A percentile compares a stretch with the other conserved stretches of the same genome.
phyloP scores from a whole-genome alignment of 129 eudicot species.

The Cynara cardunculus region DNA sequence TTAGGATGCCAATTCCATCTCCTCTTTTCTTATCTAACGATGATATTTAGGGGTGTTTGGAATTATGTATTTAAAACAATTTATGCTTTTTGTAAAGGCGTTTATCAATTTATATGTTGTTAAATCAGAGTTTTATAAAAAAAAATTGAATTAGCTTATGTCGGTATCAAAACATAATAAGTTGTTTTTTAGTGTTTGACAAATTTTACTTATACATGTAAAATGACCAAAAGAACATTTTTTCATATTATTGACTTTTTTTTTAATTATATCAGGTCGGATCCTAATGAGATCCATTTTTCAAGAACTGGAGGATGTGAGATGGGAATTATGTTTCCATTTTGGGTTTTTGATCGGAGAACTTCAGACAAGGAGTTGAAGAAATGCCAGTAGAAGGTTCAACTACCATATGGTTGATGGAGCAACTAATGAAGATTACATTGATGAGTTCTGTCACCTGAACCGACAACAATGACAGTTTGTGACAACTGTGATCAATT shows the following conservation, averaged over 20 bases:
- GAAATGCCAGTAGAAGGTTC: constrained; percentile 70
- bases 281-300: constrained; percentile 50
- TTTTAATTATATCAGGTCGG: no score
- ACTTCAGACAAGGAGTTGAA: constrained; percentile 41
- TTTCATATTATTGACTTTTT: no score
- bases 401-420: constrained; percentile 45
- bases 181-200: no score
- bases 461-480: constrained; percentile 38
- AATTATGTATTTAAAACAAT: no score
- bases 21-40: neutral
- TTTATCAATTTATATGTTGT: no score
- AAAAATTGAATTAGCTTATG: no score
- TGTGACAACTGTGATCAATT: constrained; percentile 44
- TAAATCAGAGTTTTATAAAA: no score
- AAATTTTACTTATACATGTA: no score
- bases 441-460: constrained; percentile 56
- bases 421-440: constrained; percentile 59
- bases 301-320: constrained; percentile 43
- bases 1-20: neutral
- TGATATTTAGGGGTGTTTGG: no score
- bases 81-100: no score
- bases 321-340: neutral
- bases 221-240: no score
- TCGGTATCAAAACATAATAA: no score
- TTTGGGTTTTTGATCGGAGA: constrained; percentile 10